These are phyloP conservation scores for Lentinula guzmanii DNA, from an alignment of 768 basidiomycete genomes.

Conservation along the genomic window DNA sequence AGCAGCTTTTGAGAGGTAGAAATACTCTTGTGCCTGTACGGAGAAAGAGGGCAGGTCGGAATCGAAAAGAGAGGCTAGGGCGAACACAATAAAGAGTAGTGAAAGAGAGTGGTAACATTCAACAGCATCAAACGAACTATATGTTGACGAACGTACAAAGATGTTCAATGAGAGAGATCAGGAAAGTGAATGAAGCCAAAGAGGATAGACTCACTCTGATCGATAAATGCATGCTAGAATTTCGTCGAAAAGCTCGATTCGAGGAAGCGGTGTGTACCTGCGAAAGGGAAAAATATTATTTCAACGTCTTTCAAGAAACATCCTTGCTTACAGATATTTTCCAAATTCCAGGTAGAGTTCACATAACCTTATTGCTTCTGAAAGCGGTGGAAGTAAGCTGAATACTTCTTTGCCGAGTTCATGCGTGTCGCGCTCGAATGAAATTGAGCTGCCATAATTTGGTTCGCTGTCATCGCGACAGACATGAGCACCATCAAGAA, in stretches of 20 bases:
- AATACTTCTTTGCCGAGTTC: slow-evolving; percentile 39
- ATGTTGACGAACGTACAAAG: background rate
- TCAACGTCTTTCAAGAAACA: background rate
- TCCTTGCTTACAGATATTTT: slow-evolving; percentile 42
- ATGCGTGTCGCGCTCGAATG: slow-evolving; percentile 1
- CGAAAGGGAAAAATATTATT: background rate
- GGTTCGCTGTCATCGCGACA: slow-evolving; percentile 24
- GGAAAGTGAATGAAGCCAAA: background rate
- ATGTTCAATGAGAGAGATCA: background rate
- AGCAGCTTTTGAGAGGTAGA: slow-evolving; percentile 49
- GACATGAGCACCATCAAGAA: slow-evolving; percentile 26
- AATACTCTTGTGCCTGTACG: slow-evolving; percentile 55
- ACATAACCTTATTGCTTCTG: slow-evolving; percentile 55
- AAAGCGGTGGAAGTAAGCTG: slow-evolving; percentile 44
- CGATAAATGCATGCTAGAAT: slow-evolving; percentile 50
- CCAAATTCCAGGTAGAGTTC: slow-evolving; percentile 64
- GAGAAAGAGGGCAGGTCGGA: slow-evolving; percentile 39
- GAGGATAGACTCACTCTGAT: slow-evolving; percentile 31
- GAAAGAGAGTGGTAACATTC: slow-evolving; percentile 49
- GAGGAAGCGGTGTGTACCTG: slow-evolving; percentile 52
- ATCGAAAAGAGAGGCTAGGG: slow-evolving; percentile 62
- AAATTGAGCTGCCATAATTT: slow-evolving; percentile 15
- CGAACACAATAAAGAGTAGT: slow-evolving; percentile 60
- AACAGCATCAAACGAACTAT: slow-evolving; percentile 31
- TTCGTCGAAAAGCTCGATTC: slow-evolving; percentile 51